A percentile compares a stretch with the other conserved stretches of the same genome.
phyloP scores from a whole-genome alignment of 106 monocot species.

The Triglochin maritima region DNA sequence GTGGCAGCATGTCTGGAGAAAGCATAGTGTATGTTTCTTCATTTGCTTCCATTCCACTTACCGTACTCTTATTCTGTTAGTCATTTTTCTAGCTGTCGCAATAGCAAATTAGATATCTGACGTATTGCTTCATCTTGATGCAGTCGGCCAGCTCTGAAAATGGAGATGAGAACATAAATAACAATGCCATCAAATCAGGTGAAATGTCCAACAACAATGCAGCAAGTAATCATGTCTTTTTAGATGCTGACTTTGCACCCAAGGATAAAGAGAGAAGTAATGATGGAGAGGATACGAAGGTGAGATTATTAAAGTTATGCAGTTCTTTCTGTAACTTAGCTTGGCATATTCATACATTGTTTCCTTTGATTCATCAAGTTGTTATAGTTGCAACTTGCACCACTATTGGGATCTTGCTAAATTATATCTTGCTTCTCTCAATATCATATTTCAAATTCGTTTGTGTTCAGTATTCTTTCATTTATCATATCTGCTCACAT shows the following conservation, averaged over 20 bases:
- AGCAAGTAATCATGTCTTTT: conserved; percentile 55
- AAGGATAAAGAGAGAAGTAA: conserved; percentile 37
- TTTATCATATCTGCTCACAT: no score
- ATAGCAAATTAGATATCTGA: not conserved
- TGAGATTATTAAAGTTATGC: conserved; percentile 8
- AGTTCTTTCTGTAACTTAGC: not conserved
- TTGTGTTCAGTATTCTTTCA: no score
- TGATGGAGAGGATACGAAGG: conserved; percentile 48
- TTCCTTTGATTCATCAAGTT: not conserved
- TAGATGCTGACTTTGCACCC: conserved; percentile 32
- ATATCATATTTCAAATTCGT: no score
- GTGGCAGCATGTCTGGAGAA: conserved; percentile 99
- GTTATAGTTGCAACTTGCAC: no score
- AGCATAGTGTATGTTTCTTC: conserved; percentile 56
- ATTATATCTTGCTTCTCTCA: no score
- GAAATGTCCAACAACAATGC: conserved; percentile 44
- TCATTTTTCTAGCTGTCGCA: not conserved
- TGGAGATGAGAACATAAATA: conserved; percentile 7
- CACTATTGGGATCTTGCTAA: no score
- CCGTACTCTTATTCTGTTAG: not conserved
- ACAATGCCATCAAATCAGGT: conserved; percentile 14
- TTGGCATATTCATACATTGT: no score
- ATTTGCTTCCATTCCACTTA: not conserved
- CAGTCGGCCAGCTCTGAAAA: conserved; percentile 44
- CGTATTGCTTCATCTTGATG: conserved; percentile 5